phyloP scores from a whole-genome alignment of 1,284 basidiomycete species.

The Ustilago loliicola region DNA sequence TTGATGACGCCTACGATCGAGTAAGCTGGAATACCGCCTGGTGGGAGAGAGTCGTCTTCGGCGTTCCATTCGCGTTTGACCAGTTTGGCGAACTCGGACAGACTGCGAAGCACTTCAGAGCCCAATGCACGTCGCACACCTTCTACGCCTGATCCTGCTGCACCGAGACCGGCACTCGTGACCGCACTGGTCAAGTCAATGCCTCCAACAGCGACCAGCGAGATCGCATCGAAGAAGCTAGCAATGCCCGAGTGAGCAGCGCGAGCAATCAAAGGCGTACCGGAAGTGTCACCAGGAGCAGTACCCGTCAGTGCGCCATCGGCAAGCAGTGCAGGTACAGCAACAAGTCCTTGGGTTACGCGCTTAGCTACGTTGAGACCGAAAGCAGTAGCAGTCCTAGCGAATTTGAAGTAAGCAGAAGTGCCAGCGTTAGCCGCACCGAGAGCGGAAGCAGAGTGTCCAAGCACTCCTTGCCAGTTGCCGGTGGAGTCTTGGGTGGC shows the following conservation, averaged over 20 bases:
- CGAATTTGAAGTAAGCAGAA: constrained; percentile 58
- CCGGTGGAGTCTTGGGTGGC: constrained; percentile 10
- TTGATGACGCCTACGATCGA: constrained; percentile 57
- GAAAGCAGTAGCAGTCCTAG: constrained; percentile 53
- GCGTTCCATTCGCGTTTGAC: constrained; percentile 64
- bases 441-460: constrained; percentile 44
- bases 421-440: constrained; percentile 59
- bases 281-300: constrained; percentile 35
- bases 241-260: constrained; percentile 58
- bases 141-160: constrained; percentile 57
- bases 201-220: constrained; percentile 57
- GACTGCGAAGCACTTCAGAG: constrained; percentile 55
- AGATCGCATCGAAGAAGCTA: constrained; percentile 60
- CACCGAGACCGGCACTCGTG: constrained; percentile 58
- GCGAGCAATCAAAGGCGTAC: constrained; percentile 32
- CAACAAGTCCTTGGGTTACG: constrained; percentile 58
- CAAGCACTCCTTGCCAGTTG: constrained; percentile 53
- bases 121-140: constrained; percentile 54
- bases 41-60: constrained; percentile 55
- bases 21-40: constrained; percentile 63
- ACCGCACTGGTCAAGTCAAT: constrained; percentile 63
- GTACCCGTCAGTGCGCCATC: constrained; percentile 57
- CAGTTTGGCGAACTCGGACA: constrained; percentile 55
- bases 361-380: constrained; percentile 60
- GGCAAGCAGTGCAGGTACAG: constrained; percentile 52